Evolutionary conservation across 768 basidiomycete species (phyloP).

Genomic region (Auriscalpium orientale): DNA sequence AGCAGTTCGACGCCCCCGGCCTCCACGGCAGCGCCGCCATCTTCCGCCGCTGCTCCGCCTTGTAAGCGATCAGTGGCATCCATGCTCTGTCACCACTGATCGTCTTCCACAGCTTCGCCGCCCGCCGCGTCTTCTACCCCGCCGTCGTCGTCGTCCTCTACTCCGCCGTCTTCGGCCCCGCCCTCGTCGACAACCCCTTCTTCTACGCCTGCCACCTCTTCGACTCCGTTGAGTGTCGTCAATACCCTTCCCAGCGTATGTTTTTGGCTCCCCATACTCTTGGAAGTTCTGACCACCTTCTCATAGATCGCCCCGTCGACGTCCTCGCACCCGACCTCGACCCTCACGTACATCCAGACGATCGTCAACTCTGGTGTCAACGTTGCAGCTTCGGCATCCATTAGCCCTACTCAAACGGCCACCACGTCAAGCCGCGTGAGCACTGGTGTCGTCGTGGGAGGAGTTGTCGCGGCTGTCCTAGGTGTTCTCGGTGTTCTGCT

Average conservation of each 20-base stretch:
- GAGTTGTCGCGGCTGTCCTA: conserved; percentile 28
- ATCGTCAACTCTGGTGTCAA: not conserved
- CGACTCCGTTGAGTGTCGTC: not conserved
- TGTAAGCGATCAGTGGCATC: not conserved
- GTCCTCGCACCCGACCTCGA: not conserved
- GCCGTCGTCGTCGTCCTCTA: not conserved
- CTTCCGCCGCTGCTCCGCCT: not conserved
- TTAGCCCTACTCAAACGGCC: conserved; percentile 1
- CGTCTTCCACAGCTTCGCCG: not conserved
- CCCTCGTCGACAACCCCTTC: not conserved
- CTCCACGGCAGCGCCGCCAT: not conserved
- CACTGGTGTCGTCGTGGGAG: conserved; percentile 25
- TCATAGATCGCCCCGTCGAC: not conserved
- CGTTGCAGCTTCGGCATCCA: not conserved
- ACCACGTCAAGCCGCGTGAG: conserved; percentile 9
- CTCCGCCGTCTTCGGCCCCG: not conserved
- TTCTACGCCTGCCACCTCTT: not conserved
- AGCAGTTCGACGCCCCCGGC: not conserved
- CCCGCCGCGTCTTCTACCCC: too few relatives aligned
- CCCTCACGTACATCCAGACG: not conserved
- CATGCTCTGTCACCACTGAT: not conserved
- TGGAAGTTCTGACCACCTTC: not conserved
- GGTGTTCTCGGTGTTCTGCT: conserved; percentile 25
- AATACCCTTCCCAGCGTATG: not conserved
- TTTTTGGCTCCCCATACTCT: not conserved